Conservation (phyloP, 2,329 filamentous ascomycete genomes). For the Dothistroma septosporum region DNA sequence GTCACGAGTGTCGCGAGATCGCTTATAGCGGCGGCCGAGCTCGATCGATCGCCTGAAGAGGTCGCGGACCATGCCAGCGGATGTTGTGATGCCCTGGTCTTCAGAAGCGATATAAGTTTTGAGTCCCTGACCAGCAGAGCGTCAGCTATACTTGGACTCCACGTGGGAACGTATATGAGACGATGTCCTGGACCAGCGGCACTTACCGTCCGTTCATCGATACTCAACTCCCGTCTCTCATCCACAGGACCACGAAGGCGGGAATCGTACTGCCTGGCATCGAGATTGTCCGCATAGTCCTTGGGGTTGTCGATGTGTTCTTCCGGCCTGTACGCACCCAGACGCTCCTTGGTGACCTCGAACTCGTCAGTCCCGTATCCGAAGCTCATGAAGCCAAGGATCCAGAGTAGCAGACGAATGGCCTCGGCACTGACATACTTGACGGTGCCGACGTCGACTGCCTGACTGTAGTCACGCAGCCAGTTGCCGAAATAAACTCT, state of each 20-base stretch:
- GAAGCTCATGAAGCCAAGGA: constrained; percentile 54
- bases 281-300: constrained; percentile 73
- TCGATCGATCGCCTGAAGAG: constrained; percentile 72
- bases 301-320: constrained; percentile 53
- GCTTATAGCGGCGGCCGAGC: constrained; percentile 69
- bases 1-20: constrained; percentile 65
- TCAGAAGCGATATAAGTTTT: constrained; percentile 97
- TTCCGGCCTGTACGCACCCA: constrained; percentile 50
- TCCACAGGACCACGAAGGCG: constrained; percentile 73
- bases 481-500: constrained; percentile 42
- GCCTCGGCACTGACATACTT: constrained; percentile 52
- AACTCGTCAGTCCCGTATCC: constrained; percentile 56
- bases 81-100: constrained; percentile 71
- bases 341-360: constrained; percentile 51
- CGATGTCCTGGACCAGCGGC: no score
- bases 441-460: constrained; percentile 53
- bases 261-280: constrained; percentile 76
- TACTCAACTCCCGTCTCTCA: constrained; percentile 69
- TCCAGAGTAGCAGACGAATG: constrained; percentile 53
- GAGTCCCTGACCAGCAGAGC: no score
- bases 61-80: constrained; percentile 68
- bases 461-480: constrained; percentile 51
- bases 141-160: no score
- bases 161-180: no score
- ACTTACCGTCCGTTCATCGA: constrained; percentile 63